Base-by-base conservation (phyloP, 2,329 filamentous ascomycete species). In the Sclerotinia trifoliorum region DNA sequence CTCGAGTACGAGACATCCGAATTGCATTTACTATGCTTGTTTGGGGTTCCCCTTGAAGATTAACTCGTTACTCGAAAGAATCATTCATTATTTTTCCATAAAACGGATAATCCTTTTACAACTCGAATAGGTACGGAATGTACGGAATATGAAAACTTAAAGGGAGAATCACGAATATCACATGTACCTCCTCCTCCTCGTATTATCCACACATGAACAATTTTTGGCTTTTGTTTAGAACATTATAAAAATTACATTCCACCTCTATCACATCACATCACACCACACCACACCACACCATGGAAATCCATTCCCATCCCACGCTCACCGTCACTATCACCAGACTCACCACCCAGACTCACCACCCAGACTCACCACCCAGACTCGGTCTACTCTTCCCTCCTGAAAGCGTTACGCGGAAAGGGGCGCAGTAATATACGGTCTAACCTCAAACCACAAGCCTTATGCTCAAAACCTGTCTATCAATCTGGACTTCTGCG, bases 361-460 rank as follows among this genome's bases (percentile, higher is more conserved):
- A n/a, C n/a, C n/a, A n/a, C n/a, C 21, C 52, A 13, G 15, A 42
- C 39, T 42, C 39, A 52, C 58, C 58, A 42, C 35, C 55, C 55
- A 58, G 6, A 44, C n/a, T 19, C 35, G n/a, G 55, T 57, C 55
- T 57, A 19, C 24, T 17, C n/a, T n/a, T 15, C 51, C 61, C 48
- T 52, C 32, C 48, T 64, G 32, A 51, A 10, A 65, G 62, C 62
- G 48, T 65, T 65, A 65, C 62, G 62, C 48, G 48, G 26, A 65
- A 56, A 44, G 62, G 51, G 49, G 62, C 62, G 62, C 48, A 65
- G 49, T n/a, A n/a, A 39, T 39, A 35, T 8, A 39, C 46, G 19
- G 11, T 19, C 46, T 39, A 62, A 62, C 46, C 44, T 62, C 58
- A 51, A 62, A 62, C 58, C n/a, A 8, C 44, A 35, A 49, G 44